These are phyloP conservation scores for Leishmania mexicana DNA, from an alignment of 208 protist species.

Conservation along the genomic window DNA sequence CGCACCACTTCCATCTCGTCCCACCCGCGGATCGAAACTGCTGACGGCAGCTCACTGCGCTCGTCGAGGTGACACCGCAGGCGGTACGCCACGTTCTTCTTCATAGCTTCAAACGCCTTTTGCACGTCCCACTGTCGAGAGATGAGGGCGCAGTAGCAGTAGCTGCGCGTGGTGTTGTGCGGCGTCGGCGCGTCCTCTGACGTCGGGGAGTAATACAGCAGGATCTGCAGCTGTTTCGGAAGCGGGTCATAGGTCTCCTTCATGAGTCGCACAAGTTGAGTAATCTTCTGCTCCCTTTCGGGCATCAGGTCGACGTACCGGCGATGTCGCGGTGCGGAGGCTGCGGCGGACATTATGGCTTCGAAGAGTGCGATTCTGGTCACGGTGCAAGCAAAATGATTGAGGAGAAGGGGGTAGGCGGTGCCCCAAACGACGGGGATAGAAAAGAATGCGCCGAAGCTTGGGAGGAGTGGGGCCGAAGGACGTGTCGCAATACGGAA, in stretches of 20 bases:
- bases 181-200: conserved; percentile 25
- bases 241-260: conserved; percentile 34
- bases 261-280: conserved; percentile 42
- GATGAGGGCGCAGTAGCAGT: conserved; percentile 54
- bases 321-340: conserved; percentile 12
- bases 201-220: conserved; percentile 16
- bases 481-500: not conserved
- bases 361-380: not conserved
- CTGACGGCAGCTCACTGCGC: conserved; percentile 39
- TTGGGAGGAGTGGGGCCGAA: not conserved
- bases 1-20: conserved; percentile 31
- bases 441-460: not conserved
- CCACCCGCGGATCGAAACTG: conserved; percentile 60
- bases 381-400: too few relatives aligned
- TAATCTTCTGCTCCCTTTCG: conserved; percentile 55
- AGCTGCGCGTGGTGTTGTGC: conserved; percentile 42
- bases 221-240: conserved; percentile 18
- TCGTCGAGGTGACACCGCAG: conserved; percentile 37
- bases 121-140: conserved; percentile 55
- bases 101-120: conserved; percentile 47
- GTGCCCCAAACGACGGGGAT: not conserved
- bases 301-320: conserved; percentile 38
- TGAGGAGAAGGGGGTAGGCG: too few relatives aligned
- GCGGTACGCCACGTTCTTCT: conserved; percentile 41
- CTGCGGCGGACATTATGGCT: not conserved